A percentile compares a stretch with the other conserved stretches of the same genome.
Conservation (phyloP, 768 basidiomycete species). For the Termitomyces bulborhizus region DNA sequence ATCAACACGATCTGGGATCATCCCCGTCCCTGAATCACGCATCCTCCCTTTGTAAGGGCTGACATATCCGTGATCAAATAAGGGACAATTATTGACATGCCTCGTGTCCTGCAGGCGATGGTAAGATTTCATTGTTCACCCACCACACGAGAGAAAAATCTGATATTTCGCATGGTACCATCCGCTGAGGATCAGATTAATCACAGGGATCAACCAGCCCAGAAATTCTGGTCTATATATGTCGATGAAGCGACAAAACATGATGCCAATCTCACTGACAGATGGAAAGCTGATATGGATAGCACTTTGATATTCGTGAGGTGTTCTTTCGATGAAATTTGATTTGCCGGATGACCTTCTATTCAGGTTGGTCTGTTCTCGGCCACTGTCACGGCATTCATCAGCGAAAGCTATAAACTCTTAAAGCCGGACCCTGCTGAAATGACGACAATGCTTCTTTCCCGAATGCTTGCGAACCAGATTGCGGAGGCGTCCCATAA, state of each 20-base stretch:
- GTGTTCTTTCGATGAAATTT: neutral
- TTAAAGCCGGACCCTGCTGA: conserved; percentile 25
- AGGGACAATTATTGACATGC: neutral
- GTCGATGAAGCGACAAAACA: conserved; percentile 2
- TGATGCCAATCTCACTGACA: conserved; percentile 1
- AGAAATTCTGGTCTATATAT: conserved; percentile 7
- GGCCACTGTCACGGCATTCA: conserved; percentile 32
- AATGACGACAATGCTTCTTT: conserved; percentile 19
- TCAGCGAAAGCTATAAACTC: conserved; percentile 27
- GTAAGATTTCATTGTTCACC: neutral
- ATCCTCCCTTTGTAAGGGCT: too few relatives aligned
- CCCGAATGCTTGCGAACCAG: conserved; percentile 11
- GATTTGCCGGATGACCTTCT: neutral
- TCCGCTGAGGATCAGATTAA: neutral
- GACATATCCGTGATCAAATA: neutral
- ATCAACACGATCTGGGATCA: too few relatives aligned
- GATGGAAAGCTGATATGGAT: conserved; percentile 15
- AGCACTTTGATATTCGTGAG: conserved; percentile 23
- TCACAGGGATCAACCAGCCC: neutral
- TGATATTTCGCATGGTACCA: neutral
- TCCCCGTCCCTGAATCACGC: neutral
- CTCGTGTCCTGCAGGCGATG: neutral
- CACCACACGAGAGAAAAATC: neutral
- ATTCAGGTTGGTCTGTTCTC: conserved; percentile 35
- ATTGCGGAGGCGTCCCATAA: conserved; percentile 2